Base-by-base conservation (phyloP, 306 rosid genomes). In the Vicia faba region DNA sequence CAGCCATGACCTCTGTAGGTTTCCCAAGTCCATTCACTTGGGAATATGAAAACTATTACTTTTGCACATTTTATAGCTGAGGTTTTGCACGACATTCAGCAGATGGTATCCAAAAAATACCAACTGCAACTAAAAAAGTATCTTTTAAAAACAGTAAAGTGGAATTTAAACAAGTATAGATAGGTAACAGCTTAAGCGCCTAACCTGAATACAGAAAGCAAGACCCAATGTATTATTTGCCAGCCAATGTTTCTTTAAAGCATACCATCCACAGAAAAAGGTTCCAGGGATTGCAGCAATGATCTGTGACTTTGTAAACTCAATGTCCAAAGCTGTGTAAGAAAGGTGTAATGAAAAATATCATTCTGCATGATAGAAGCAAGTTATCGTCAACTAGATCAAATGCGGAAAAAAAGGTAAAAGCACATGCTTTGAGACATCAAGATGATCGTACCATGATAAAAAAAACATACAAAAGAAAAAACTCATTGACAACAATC, bases 191-290 rank as follows among this genome's bases (percentile, higher is more conserved):
- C 44, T 36, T 33, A 63, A 14, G 57, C 8, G 4, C 38, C 82
- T 65, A 55, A 91, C 97, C 97, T 91, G 97, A 45, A 91, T 88
- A 81, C 92, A 88, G 65, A 91, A 91, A 64, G 96, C 78, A 56
- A 91, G 91, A 16, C 97, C 96, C 78, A 91, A 72, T 57, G 80
- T 88, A 68, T 86, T 91, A 78, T 91, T 91, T 68, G 97, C 97
- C 53, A 91, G 81, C 97, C 97, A 91, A 67, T 91, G 97, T 82
- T 91, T 91, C 83, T 51, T 75, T 13, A 72, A 61, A 66, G 89
- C 96, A 74, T 91, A 91, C 97, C 97, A 91, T 26, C 74, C 97
- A 82, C 97, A 91, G 71, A 91, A 91, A 70, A 91, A 91, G 72
- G 90, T 84, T 69, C 96, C 97, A 67, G 96, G 96, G 25, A 88